These are phyloP conservation scores for Calvatia gigantea DNA, from an alignment of 768 basidiomycete genomes.

Conservation along the genomic window DNA sequence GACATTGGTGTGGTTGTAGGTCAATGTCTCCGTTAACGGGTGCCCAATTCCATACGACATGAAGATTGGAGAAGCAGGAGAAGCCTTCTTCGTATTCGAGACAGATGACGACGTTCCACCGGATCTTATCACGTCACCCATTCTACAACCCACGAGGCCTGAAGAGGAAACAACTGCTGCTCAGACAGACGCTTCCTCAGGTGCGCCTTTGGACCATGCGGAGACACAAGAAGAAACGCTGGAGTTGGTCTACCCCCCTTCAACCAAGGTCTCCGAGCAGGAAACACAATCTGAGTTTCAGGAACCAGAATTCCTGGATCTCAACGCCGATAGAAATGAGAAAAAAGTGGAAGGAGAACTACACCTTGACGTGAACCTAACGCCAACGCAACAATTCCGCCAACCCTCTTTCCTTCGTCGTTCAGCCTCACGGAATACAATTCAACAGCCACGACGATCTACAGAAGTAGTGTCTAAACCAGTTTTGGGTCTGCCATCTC, in stretches of 20 bases:
- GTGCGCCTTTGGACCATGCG: constrained; percentile 14
- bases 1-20: constrained; percentile 38
- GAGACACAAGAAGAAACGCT: constrained; percentile 2
- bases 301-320: constrained; percentile 84
- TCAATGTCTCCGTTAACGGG: constrained; percentile 86
- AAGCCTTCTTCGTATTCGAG: constrained; percentile 98
- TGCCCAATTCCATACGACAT: constrained; percentile 86
- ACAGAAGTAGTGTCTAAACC: not conserved
- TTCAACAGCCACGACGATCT: constrained; percentile 21
- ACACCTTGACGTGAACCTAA: constrained; percentile 18
- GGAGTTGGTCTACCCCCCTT: not conserved
- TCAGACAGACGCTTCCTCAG: constrained; percentile 25
- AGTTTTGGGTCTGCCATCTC: constrained; percentile 23
- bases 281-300: constrained; percentile 19
- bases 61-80: constrained; percentile 99
- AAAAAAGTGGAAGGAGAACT: constrained; percentile 18
- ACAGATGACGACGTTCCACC: constrained; percentile 93
- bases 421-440: constrained; percentile 29
- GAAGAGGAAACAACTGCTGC: constrained; percentile 25
- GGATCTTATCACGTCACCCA: constrained; percentile 90
- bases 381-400: constrained; percentile 28
- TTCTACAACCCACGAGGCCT: constrained; percentile 65
- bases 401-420: constrained; percentile 25
- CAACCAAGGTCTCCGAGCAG: constrained; percentile 17
- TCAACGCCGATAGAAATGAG: constrained; percentile 49